Conservation (phyloP, 805 yeast species). For the Jamesozyma lodderae region DNA sequence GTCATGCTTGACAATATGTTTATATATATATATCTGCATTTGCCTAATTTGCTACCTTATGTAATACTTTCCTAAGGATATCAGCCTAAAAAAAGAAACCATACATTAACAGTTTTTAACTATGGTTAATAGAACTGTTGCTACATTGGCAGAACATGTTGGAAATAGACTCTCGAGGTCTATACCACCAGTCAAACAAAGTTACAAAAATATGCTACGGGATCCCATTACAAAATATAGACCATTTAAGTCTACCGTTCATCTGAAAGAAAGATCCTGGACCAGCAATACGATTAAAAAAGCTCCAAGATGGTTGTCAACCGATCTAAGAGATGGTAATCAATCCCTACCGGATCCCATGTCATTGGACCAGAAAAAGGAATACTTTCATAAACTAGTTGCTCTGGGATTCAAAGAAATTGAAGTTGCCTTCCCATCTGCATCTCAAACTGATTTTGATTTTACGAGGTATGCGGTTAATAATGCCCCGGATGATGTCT, state of each 20-base stretch:
- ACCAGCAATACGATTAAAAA: conserved; percentile 47
- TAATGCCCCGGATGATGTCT: conserved; percentile 65
- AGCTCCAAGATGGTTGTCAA: conserved; percentile 75
- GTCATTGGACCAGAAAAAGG: conserved; percentile 66
- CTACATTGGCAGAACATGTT: too few species aligned
- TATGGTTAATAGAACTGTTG: too few species aligned
- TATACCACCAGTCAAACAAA: conserved; percentile 26
- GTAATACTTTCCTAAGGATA: too few species aligned
- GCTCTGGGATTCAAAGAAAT: conserved; percentile 75
- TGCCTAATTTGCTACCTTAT: too few species aligned
- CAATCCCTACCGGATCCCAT: conserved; percentile 82
- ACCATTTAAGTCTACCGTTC: conserved; percentile 43
- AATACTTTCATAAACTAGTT: conserved; percentile 58
- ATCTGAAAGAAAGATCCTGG: conserved; percentile 61
- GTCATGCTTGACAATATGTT: too few species aligned
- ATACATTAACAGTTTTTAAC: too few species aligned
- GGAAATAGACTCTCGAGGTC: conserved; percentile 8
- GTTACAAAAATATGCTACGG: conserved; percentile 47
- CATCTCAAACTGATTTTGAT: conserved; percentile 72
- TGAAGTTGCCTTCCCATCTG: conserved; percentile 75
- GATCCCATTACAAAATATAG: conserved; percentile 59
- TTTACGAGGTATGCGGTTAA: conserved; percentile 69
- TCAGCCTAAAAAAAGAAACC: too few species aligned
- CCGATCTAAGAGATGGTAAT: conserved; percentile 77
- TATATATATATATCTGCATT: too few species aligned